Base-by-base conservation (phyloP, 2,329 filamentous ascomycete species). In the Lomentospora prolificans region DNA sequence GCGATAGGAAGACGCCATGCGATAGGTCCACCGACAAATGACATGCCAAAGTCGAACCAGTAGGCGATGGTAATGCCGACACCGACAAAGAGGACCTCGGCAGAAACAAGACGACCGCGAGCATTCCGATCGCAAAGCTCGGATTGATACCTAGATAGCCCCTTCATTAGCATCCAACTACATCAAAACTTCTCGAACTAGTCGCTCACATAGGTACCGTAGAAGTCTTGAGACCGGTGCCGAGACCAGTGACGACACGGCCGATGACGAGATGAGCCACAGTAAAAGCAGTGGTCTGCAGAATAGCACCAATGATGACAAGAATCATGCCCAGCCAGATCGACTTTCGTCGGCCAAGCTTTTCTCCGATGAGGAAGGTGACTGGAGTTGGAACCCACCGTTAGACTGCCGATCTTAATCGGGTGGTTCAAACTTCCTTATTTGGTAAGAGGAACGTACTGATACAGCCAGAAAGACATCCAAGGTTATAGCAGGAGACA, bases 271-370 rank as follows among this genome's bases (percentile, higher is more conserved):
- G 77, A 66, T 80, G 76, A 24, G 41, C 50, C n/a, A 57, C 22
- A 5, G 50, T 31, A 61, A 83, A 80, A 61, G 83, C 79, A 19
- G 78, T 75, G 24, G 76, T 72, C 64, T 86, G 84, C 1, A 87
- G 72, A 39, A 75, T 70, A 1, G 79, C 80, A 6, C 82, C 84
- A 25, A 86, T 46, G n/a, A 72, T 64, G 63, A 80, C 81, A 62
- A 86, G 77, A 12, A 74, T 59, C 5, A 80, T 80, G 14, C 81
- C 82, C 48, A 84, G 71, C 63, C 83, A 75, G 56, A 85, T 80
- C 24, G 82, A 82, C 60, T 71, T 73, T 60, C 75, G 75, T 55
- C 83, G 77, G 10, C 83, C 83, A 52, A 84, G 76, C 24, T 74
- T 72, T 61, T 86, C 83, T 67, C 82, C 82, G 30, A 33, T 12